These are phyloP conservation scores for Ophioceras dolichostomum DNA, from an alignment of 2,329 filamentous ascomycete genomes.

Conservation along the genomic window DNA sequence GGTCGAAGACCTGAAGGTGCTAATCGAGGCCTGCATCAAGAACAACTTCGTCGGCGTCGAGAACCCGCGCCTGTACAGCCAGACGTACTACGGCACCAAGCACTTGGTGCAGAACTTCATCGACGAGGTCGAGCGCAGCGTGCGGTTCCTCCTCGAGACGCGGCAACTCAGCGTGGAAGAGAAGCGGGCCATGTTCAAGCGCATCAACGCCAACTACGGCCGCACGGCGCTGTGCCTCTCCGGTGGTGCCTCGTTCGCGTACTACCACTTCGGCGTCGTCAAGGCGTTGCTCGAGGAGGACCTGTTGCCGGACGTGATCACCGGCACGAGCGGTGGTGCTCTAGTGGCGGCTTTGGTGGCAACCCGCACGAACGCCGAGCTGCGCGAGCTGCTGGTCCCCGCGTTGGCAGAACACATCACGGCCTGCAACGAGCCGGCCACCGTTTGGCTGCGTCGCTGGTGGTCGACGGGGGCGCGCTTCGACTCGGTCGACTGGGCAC, in stretches of 20 bases:
- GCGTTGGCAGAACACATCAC: conserved; percentile 76
- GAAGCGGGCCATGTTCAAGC: conserved; percentile 76
- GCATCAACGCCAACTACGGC: conserved; percentile 81
- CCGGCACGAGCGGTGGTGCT: conserved; percentile 89
- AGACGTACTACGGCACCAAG: conserved; percentile 98
- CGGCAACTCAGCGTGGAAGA: conserved; percentile 55
- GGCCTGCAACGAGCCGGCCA: conserved; percentile 68
- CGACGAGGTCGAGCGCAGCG: conserved; percentile 61
- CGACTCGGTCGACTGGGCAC: conserved; percentile 86
- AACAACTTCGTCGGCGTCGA: conserved; percentile 96
- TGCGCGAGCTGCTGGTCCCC: conserved; percentile 74
- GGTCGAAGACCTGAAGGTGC: conserved; percentile 61
- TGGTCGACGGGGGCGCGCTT: conserved; percentile 89
- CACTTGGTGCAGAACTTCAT: conserved; percentile 81
- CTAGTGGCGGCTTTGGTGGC: conserved; percentile 78
- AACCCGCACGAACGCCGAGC: conserved; percentile 83
- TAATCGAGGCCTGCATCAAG: conserved; percentile 88
- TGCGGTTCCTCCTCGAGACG: conserved; percentile 58
- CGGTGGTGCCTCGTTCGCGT: conserved; percentile 87
- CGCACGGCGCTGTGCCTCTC: conserved; percentile 87
- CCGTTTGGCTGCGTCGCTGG: conserved; percentile 72
- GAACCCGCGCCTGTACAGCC: conserved; percentile 87
- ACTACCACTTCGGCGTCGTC: conserved; percentile 91
- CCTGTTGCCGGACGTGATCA: conserved; percentile 84
- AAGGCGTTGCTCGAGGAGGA: conserved; percentile 80